Evolutionary conservation across 345 rosid species (phyloP), one percentile per base, ranked within the genome.

Genomic region (Theobroma cacao): DNA sequence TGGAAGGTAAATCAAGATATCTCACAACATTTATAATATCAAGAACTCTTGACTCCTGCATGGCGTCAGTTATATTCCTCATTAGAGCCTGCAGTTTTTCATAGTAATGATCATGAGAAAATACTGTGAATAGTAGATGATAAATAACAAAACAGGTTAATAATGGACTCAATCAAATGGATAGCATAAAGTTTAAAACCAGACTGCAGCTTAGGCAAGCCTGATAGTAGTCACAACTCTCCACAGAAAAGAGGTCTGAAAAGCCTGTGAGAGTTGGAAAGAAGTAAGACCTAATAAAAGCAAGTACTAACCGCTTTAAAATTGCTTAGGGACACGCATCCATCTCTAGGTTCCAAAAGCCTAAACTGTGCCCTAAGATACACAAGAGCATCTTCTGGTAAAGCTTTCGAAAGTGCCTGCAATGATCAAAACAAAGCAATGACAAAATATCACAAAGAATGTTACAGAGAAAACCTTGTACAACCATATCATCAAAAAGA

Each of bases 391-490:
- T 94, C 97, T 78, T 89, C 99, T 0, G 94, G 88, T 85, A 96
- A 87, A 36, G 97, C 95, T 86, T 90, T 96, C 36, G 98, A 91
- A 77, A 94, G 97, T 71, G 99, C 95, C 99, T 96, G 84, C 84
- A 66, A 33, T 48, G 76, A 79, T 41, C 20, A 58, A 40, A 45
- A 75, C 36, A 31, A 74, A 62, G 60, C 69, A 55, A 80, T 56
- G 65, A 64, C 24, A 71, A 28, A 64, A 33, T 17, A 73, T 24
- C 31, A 24, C 43, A 60, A 61, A 62, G 8, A 43, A 26, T 9
- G 9, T 5, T 41, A 55, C 40, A 53, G 31, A 22, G 56, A 72
- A 59, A 61, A 41, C 36, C 30, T 66, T 58, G 50, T 36, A n/a
- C 47, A 75, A 47, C 24, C 26, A 52, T 48, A 30, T 7, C 13